Percentiles rank a stretch among this genome's conserved stretches.
Evolutionary conservation across 2,329 filamentous ascomycete genomes (phyloP).

Genomic region (Emmonsia crescens): DNA sequence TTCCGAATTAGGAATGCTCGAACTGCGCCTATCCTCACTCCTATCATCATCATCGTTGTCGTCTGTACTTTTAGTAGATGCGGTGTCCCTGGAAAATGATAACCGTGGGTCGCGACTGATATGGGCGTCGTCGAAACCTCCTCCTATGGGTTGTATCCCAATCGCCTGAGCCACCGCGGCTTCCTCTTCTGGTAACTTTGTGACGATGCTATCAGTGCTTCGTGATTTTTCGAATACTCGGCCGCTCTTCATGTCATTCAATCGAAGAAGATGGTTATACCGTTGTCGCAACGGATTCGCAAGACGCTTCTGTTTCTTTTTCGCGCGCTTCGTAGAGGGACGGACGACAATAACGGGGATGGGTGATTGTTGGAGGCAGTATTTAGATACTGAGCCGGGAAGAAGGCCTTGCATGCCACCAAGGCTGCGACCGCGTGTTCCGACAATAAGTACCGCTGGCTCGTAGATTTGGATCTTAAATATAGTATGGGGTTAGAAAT

Average conservation of each 20-base stretch:
- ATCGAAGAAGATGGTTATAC: conserved; percentile 66
- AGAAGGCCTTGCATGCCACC: conserved; percentile 79
- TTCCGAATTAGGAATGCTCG: neutral
- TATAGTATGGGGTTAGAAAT: conserved; percentile 9
- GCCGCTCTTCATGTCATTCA: conserved; percentile 43
- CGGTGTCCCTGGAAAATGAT: conserved; percentile 4
- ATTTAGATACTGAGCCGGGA: conserved; percentile 84
- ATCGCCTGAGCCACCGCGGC: conserved; percentile 41
- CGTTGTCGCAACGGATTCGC: conserved; percentile 65
- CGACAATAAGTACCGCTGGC: conserved; percentile 81
- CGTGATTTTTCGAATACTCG: conserved; percentile 43
- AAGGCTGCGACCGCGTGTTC: conserved; percentile 72
- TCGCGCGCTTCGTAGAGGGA: conserved; percentile 74
- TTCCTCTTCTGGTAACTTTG: conserved; percentile 37
- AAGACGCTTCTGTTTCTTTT: conserved; percentile 77
- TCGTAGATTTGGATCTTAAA: conserved; percentile 78
- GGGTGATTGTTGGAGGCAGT: conserved; percentile 85
- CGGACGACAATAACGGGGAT: conserved; percentile 89
- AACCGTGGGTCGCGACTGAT: neutral
- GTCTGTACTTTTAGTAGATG: conserved; percentile 1
- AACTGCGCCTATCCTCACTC: neutral
- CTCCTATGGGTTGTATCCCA: conserved; percentile 27
- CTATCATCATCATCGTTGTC: conserved; percentile 2
- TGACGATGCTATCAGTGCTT: conserved; percentile 36
- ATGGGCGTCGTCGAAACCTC: neutral